Base-by-base conservation (phyloP, 163 green algal species). In the Volvox carteri region DNA sequence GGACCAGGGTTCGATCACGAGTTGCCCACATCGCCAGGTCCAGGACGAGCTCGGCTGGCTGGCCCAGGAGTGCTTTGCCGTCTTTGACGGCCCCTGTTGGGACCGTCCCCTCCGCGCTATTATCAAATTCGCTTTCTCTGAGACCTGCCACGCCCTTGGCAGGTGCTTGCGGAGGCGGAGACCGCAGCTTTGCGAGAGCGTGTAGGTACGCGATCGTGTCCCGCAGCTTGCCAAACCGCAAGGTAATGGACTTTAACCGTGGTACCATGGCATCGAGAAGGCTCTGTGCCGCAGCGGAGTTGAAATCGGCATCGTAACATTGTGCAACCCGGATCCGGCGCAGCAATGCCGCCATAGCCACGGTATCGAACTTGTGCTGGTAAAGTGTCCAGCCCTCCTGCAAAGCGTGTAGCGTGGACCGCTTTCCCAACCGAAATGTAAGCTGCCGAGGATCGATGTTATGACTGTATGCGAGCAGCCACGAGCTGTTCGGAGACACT, bases 131-230 rank as follows among this genome's bases (percentile, higher is more conserved):
- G 39, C 39, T n/a, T 21, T 54, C 44, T 81, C 6, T 4, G 73
- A 56, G 28, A 5, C 73, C 73, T 12, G 39, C 39, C 44, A 62
- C 46, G 4, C 42, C 46, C 19, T 6, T 39, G 25, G 73, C n/a
- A 33, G 48, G 18, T 30, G 75, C 41, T 78, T 56, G 33, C 0
- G 44, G 79, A 16, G 46, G 80, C 4, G 80, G 80, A 2, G 80
- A 87, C 23, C 44, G 65, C 46, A 87, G 80, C 62, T 87, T 87
- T 46, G 80, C 80, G 3, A 87, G 48, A 5, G 80, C 80, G 65
- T 87, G 80, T 21, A 79, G 65, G 80, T 87, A 87, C n/a, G 80
- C 80, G 19, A 35, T 70, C 23, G 42, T 80, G 67, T 87, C 80
- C 12, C 65, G 80, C 33, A 87, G 48, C 21, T 48, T 37, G 65